Evolutionary conservation across 2,329 filamentous ascomycete species (phyloP).

Genomic region (Ophiostoma fasciatum): DNA sequence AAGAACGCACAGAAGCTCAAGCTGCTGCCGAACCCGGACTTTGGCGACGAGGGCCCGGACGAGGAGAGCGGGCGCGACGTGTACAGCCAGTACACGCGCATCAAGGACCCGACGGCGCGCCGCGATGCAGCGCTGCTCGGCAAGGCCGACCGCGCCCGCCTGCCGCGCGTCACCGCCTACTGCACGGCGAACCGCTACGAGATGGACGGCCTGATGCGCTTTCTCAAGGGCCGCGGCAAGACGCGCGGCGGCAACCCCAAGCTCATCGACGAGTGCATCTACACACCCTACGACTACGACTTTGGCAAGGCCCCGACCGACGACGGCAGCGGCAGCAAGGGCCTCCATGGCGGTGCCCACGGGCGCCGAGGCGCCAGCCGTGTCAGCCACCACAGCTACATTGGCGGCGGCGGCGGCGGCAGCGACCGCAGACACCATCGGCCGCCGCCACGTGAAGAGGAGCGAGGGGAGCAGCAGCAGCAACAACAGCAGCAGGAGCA

Average conservation of each 20-base stretch:
- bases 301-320: constrained; percentile 16
- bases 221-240: constrained; percentile 71
- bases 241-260: constrained; percentile 72
- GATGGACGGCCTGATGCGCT: constrained; percentile 78
- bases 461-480: constrained; percentile 16
- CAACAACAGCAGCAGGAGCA: constrained; percentile 17
- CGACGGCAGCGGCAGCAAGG: constrained; percentile 13
- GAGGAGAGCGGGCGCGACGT: constrained; percentile 91
- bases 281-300: constrained; percentile 75
- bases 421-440: constrained; percentile 13
- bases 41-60: constrained; percentile 60
- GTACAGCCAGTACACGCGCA: constrained; percentile 93
- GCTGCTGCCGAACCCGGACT: constrained; percentile 80
- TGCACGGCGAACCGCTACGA: constrained; percentile 88
- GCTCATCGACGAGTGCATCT: constrained; percentile 93
- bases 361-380: not conserved
- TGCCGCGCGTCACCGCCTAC: constrained; percentile 91
- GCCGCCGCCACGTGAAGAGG: constrained; percentile 19
- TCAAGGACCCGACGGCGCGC: constrained; percentile 88
- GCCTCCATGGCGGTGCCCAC: not conserved
- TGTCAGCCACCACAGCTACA: constrained; percentile 5
- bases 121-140: constrained; percentile 84
- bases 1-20: constrained; percentile 96
- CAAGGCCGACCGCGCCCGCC: constrained; percentile 75
- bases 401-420: not conserved